A percentile compares a stretch with the other conserved stretches of the same genome.
Conservation (phyloP, 495 filamentous ascomycete species). For the Neurospora sp. region DNA sequence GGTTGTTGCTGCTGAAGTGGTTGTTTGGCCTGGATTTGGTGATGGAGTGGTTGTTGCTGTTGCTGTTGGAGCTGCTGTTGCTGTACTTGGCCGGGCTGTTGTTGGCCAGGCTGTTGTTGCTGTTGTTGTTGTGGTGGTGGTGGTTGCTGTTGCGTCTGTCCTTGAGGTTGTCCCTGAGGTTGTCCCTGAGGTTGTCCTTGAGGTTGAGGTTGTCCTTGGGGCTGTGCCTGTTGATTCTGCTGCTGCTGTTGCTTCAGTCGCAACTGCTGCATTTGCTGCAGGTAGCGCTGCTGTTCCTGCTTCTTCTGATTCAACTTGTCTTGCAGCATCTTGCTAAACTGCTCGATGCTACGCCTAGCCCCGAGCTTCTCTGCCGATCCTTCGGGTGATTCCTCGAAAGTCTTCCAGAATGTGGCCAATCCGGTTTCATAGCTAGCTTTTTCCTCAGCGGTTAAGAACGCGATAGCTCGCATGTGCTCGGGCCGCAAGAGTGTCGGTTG, state of each 20-base stretch:
- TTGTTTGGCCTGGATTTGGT: conserved; percentile 4
- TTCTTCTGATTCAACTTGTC: conserved; percentile 36
- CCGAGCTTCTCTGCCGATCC: conserved; percentile 46
- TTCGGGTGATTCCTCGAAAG: conserved; percentile 47
- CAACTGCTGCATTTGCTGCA: neutral
- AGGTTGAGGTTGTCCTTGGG: conserved; percentile 1
- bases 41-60: conserved; percentile 7
- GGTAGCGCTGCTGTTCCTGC: conserved; percentile 17
- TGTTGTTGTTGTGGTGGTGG: neutral
- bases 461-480: conserved; percentile 37
- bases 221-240: conserved; percentile 14
- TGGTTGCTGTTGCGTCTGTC: neutral
- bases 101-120: neutral
- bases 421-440: conserved; percentile 57
- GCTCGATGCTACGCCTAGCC: conserved; percentile 54
- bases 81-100: conserved; percentile 14
- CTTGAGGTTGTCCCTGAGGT: conserved; percentile 7
- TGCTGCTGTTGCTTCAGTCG: neutral
- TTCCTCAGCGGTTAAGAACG: conserved; percentile 43
- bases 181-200: neutral
- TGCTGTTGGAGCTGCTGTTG: conserved; percentile 19
- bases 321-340: conserved; percentile 55
- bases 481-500: conserved; percentile 19
- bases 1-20: conserved; percentile 8
- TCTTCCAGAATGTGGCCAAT: conserved; percentile 49